Percentiles rank a stretch among this genome's conserved stretches.
Evolutionary conservation across 306 rosid genomes (phyloP).

Genomic region (Quercus rubra): DNA sequence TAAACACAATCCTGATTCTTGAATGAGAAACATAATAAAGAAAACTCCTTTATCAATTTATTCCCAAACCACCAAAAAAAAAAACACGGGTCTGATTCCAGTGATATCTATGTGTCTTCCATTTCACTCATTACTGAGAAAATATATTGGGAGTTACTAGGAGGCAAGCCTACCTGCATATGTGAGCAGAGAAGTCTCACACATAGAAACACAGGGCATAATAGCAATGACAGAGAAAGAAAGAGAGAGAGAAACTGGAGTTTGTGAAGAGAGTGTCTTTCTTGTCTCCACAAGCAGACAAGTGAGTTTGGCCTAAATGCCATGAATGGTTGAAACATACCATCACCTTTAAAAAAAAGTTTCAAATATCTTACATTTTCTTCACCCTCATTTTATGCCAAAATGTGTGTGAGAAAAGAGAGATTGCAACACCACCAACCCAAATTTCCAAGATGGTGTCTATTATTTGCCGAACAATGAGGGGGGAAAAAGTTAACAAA

Average conservation of each 20-base stretch:
- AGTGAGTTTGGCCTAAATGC: too few species aligned
- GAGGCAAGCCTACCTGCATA: conserved; percentile 12
- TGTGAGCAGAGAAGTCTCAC: conserved; percentile 12
- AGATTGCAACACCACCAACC: neutral
- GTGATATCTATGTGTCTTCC: too few species aligned
- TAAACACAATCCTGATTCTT: too few species aligned
- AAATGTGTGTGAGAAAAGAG: neutral
- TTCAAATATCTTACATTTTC: too few species aligned
- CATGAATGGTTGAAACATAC: too few species aligned
- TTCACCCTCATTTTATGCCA: too few species aligned
- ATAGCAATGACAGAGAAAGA: neutral
- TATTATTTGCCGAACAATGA: neutral
- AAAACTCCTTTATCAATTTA: too few species aligned
- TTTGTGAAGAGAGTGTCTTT: conserved; percentile 37
- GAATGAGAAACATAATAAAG: too few species aligned
- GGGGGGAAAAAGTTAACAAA: neutral
- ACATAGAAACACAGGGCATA: conserved; percentile 9
- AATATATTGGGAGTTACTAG: neutral
- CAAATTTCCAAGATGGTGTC: neutral
- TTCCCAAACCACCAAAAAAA: too few species aligned
- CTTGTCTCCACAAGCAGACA: conserved; percentile 50
- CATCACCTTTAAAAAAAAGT: too few species aligned
- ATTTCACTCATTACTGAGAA: too few species aligned
- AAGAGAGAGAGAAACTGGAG: conserved; percentile 31
- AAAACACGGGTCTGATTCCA: too few species aligned